Conservation (phyloP, 2,329 filamentous ascomycete genomes). For the Monilinia laxa region DNA sequence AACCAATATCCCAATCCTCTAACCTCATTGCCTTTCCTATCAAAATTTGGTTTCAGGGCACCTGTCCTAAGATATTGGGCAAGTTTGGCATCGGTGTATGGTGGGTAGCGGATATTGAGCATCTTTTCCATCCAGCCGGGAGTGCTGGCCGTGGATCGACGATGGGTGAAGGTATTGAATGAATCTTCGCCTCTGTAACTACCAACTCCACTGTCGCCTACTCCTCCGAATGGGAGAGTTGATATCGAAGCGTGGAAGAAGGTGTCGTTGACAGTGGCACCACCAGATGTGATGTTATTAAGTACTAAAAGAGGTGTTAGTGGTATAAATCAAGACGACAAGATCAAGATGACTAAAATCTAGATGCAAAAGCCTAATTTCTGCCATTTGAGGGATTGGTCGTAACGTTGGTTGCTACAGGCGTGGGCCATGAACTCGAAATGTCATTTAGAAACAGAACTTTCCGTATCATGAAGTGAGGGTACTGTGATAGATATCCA, state of each 20-base stretch:
- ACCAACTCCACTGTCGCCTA: constrained; percentile 75
- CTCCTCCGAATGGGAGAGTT: constrained; percentile 77
- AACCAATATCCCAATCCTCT: constrained; percentile 56
- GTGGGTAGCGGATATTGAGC: constrained; percentile 67
- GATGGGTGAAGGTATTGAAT: constrained; percentile 68
- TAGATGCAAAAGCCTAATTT: neutral
- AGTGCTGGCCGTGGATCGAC: constrained; percentile 57
- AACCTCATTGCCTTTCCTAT: constrained; percentile 56
- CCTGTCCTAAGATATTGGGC: constrained; percentile 47
- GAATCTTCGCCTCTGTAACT: constrained; percentile 74
- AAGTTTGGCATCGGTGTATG: constrained; percentile 50
- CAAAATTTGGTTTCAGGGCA: constrained; percentile 56
- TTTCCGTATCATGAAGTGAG: neutral
- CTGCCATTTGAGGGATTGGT: neutral
- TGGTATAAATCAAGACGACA: neutral
- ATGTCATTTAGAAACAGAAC: neutral
- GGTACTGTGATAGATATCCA: neutral
- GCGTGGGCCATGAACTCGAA: neutral
- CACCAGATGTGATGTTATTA: constrained; percentile 62
- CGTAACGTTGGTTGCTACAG: neutral
- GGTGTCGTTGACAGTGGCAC: constrained; percentile 64
- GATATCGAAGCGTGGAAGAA: constrained; percentile 70
- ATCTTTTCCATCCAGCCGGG: constrained; percentile 67
- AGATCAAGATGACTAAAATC: neutral
- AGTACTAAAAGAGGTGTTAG: constrained; percentile 50